phyloP scores from a whole-genome alignment of 768 basidiomycete species.

The Kwoniella heveanensis region DNA sequence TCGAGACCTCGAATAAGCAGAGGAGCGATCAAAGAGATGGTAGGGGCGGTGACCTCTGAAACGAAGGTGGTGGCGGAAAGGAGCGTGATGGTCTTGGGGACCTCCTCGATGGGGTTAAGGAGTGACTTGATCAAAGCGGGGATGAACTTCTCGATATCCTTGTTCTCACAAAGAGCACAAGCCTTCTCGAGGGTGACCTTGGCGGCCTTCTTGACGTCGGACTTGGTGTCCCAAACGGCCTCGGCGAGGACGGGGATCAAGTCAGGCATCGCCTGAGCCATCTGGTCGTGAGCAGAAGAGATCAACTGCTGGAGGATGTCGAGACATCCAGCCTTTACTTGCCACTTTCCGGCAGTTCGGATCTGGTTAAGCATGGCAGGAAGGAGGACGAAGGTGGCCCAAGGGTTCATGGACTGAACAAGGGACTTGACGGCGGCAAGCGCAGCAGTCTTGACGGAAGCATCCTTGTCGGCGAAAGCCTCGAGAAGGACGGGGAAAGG shows the following conservation, averaged over 20 bases:
- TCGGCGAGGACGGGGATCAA: conserved; percentile 92
- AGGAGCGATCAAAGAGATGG: conserved; percentile 96
- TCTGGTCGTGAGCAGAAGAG: conserved; percentile 75
- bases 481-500: conserved; percentile 85
- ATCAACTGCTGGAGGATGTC: conserved; percentile 83
- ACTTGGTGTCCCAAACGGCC: conserved; percentile 98
- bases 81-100: conserved; percentile 88
- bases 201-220: conserved; percentile 97
- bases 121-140: conserved; percentile 95
- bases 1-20: conserved; percentile 87
- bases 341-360: conserved; percentile 96
- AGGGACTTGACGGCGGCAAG: conserved; percentile 78
- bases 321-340: conserved; percentile 87
- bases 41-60: conserved; percentile 97
- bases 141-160: conserved; percentile 82
- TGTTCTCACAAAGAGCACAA: conserved; percentile 92
- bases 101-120: conserved; percentile 99
- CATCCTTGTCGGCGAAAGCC: conserved; percentile 91
- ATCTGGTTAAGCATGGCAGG: conserved; percentile 87
- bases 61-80: conserved; percentile 99
- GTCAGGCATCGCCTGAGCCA: conserved; percentile 85
- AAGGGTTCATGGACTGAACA: conserved; percentile 79
- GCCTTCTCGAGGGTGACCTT: conserved; percentile 92
- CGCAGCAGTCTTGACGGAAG: conserved; percentile 79
- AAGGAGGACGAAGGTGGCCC: conserved; percentile 80